These are phyloP conservation scores for Magnaporthales sp. DNA, from an alignment of 2,329 filamentous ascomycete species.

Conservation along the genomic window DNA sequence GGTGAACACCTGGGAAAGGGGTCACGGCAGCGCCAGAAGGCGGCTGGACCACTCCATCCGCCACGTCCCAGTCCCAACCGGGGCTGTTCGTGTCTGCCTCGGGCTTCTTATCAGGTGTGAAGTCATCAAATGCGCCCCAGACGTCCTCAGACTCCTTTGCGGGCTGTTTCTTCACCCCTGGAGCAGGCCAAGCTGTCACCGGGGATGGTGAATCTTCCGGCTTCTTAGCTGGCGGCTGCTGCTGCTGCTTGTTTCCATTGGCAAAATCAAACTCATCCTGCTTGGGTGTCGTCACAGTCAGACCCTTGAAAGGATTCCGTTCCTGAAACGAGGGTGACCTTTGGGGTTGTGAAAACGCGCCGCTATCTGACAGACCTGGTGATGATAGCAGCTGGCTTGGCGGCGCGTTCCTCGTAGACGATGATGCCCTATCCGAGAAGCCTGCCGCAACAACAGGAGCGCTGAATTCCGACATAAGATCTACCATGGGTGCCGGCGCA, in stretches of 20 bases:
- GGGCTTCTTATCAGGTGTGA: conserved; percentile 17
- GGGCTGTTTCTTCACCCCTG: conserved; percentile 15
- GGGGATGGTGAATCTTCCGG: conserved; percentile 23
- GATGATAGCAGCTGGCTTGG: conserved; percentile 21
- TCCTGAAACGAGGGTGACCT: conserved; percentile 45
- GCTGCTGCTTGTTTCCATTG: background rate
- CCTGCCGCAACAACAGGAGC: background rate
- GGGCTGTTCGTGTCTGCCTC: background rate
- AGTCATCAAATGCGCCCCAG: conserved; percentile 44
- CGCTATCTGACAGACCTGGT: conserved; percentile 16
- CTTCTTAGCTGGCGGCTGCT: conserved; percentile 15
- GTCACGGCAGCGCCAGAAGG: background rate
- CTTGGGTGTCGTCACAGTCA: conserved; percentile 35
- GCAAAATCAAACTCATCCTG: conserved; percentile 17
- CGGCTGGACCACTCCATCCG: conserved; percentile 4
- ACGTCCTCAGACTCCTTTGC: conserved; percentile 26
- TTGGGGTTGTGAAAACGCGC: conserved; percentile 35
- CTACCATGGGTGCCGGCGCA: conserved; percentile 6
- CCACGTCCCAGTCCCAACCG: conserved; percentile 11
- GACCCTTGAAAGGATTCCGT: conserved; percentile 42
- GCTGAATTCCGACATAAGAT: conserved; percentile 8
- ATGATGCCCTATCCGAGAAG: conserved; percentile 4
- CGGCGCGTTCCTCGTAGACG: conserved; percentile 12
- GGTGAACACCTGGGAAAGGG: background rate
- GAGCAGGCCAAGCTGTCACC: conserved; percentile 36